Conservation (phyloP, 2,329 filamentous ascomycete species). For the Fusarium nanum region DNA sequence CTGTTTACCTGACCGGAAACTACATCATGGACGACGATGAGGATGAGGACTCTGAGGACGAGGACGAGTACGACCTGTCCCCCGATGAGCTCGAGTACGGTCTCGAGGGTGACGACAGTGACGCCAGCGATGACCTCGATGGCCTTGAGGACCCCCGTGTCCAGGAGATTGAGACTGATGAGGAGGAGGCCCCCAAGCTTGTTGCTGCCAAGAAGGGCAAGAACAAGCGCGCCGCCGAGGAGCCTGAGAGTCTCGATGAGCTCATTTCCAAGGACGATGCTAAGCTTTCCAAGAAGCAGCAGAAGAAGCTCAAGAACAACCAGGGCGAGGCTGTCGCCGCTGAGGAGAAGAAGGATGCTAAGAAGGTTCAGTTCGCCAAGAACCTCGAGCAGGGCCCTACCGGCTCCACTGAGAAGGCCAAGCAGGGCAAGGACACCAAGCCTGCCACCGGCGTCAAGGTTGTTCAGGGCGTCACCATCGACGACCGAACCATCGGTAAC, state of each 20-base stretch:
- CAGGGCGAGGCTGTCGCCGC: slow-evolving; percentile 83
- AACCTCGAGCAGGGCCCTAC: slow-evolving; percentile 98
- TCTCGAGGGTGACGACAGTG: slow-evolving; percentile 78
- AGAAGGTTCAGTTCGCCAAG: slow-evolving; percentile 99
- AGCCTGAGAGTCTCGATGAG: slow-evolving; percentile 79
- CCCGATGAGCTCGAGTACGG: slow-evolving; percentile 82
- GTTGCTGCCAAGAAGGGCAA: slow-evolving; percentile 76
- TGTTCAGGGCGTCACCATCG: slow-evolving; percentile 89
- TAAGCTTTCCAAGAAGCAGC: slow-evolving; percentile 94
- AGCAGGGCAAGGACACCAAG: slow-evolving; percentile 52
- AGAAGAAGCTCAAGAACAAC: slow-evolving; percentile 99
- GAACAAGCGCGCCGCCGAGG: slow-evolving; percentile 92
- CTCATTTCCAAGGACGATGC: slow-evolving; percentile 83
- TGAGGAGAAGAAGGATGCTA: slow-evolving; percentile 71
- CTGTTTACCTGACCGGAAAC: slow-evolving; percentile 94
- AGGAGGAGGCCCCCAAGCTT: slow-evolving; percentile 77
- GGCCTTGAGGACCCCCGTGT: slow-evolving; percentile 82
- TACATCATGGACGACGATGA: slow-evolving; percentile 82
- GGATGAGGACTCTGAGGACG: slow-evolving; percentile 72
- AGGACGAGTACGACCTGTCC: slow-evolving; percentile 83
- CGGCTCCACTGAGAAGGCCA: slow-evolving; percentile 66
- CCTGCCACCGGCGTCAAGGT: slow-evolving; percentile 76
- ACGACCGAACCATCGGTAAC: slow-evolving; percentile 92
- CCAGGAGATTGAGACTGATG: slow-evolving; percentile 80
- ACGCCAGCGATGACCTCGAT: slow-evolving; percentile 81